Base-by-base conservation (phyloP, 2,329 filamentous ascomycete species). In the Pseudogymnoascus sp. region DNA sequence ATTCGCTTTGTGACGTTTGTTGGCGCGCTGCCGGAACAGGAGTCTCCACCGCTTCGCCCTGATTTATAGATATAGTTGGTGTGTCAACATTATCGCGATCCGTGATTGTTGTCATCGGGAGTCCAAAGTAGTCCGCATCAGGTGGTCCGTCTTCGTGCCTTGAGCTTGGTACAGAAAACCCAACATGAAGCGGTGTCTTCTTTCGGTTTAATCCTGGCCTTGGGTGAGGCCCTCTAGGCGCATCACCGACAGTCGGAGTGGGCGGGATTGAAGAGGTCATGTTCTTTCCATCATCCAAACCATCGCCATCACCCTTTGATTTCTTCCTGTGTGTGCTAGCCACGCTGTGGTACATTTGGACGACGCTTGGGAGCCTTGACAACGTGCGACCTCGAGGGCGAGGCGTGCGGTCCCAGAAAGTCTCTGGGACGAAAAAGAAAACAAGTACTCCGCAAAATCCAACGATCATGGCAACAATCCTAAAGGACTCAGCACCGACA, bases 371-470 rank as follows among this genome's bases (percentile, higher is more conserved):
- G 18, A 66, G 63, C 28, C 61, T 65, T 3, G 67, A 66, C 11
- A 36, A 25, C 2, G 59, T 42, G 12, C 59, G 28, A n/a, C 38
- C 36, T 53, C 67, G 70, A 14, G 70, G 67, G n/a, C 69, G 65
- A 23, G 93, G 92, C 2, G 88, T 88, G 59, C 93, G 82, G 74
- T 97, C 92, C 93, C 93, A 97, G 68, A 96, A 97, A 0, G 92
- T 96, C 76, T 97, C 93, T 0, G 93, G 93, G 0, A 96, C 90
- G 69, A 96, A 96, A 64, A 97, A 80, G 73, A 96, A 96, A 1
- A 97, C 80, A 2, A 96, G 77, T 18, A 84, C 73, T 38, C 87
- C 82, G 65, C 86, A 87, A 59, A 90, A 83, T 0, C 81, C 90
- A 36, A 92, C 89, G 8, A 96, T 78, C 3, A 96, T 90, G 0